These are phyloP conservation scores for Penicillium brasilianum DNA, from an alignment of 2,329 filamentous ascomycete species.

Conservation along the genomic window DNA sequence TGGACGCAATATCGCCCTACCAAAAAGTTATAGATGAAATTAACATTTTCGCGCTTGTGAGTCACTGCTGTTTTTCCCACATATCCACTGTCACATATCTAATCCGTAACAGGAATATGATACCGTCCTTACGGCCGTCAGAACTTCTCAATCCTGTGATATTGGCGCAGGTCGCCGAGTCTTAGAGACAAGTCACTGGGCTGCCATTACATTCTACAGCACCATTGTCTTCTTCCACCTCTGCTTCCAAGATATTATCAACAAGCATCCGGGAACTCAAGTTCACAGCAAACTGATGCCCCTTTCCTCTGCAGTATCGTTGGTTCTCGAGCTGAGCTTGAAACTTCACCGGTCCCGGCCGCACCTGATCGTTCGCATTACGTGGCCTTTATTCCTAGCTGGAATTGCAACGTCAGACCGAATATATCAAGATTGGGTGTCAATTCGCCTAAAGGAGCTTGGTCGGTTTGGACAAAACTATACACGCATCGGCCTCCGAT, in stretches of 20 bases:
- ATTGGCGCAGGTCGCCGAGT: conserved; percentile 27
- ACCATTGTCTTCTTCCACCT: conserved; percentile 33
- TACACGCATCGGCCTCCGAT: conserved; percentile 27
- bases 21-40: conserved; percentile 28
- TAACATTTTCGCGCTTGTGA: conserved; percentile 27
- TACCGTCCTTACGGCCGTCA: conserved; percentile 27
- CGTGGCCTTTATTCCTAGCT: conserved; percentile 34
- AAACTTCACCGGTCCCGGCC: conserved; percentile 32
- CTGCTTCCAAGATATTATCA: conserved; percentile 27
- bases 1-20: conserved; percentile 18
- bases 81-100: not conserved
- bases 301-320: conserved; percentile 27
- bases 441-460: conserved; percentile 33
- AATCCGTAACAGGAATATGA: conserved; percentile 29
- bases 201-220: conserved; percentile 32
- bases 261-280: conserved; percentile 8
- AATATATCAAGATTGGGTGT: conserved; percentile 37
- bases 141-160: conserved; percentile 26
- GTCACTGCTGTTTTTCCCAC: not conserved
- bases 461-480: conserved; percentile 34
- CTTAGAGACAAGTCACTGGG: conserved; percentile 34
- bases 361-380: conserved; percentile 31
- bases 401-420: conserved; percentile 33
- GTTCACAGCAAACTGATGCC: conserved; percentile 18
- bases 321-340: conserved; percentile 30